Conservation (phyloP, 2,329 filamentous ascomycete genomes). For the Xylaria multiplex region DNA sequence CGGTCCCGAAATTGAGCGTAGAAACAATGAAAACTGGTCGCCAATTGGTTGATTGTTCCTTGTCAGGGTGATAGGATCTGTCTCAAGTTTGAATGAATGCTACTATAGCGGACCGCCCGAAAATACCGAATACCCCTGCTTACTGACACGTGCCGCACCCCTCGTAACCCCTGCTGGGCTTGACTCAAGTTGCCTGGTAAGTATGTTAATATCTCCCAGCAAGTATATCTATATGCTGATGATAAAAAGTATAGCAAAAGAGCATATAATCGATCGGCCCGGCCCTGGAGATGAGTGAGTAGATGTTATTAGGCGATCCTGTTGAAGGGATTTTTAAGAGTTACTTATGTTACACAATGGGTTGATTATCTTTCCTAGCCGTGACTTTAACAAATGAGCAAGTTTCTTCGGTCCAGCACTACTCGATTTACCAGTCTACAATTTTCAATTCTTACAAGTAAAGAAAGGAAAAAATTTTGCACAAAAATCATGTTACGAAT, state of each 20-base stretch:
- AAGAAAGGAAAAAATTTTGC: background rate
- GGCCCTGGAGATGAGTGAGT: background rate
- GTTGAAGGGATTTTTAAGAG: background rate
- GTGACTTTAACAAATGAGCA: background rate
- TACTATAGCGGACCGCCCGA: background rate
- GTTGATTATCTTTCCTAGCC: background rate
- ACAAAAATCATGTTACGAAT: background rate
- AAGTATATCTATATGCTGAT: background rate
- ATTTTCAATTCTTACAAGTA: background rate
- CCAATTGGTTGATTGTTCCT: constrained; percentile 20
- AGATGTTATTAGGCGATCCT: background rate
- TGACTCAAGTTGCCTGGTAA: constrained; percentile 1
- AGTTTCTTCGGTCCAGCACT: background rate
- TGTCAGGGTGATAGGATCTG: constrained; percentile 13
- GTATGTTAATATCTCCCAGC: background rate
- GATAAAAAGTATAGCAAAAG: background rate
- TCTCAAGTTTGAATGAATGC: constrained; percentile 24
- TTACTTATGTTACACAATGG: background rate
- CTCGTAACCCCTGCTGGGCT: background rate
- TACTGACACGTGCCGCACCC: constrained; percentile 5
- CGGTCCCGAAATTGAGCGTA: constrained; percentile 24
- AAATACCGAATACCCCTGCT: constrained; percentile 4
- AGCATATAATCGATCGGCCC: background rate
- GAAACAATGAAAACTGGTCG: background rate
- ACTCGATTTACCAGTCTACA: background rate